These are phyloP conservation scores for Serpula lacrymans DNA, from an alignment of 768 basidiomycete species.

Conservation along the genomic window DNA sequence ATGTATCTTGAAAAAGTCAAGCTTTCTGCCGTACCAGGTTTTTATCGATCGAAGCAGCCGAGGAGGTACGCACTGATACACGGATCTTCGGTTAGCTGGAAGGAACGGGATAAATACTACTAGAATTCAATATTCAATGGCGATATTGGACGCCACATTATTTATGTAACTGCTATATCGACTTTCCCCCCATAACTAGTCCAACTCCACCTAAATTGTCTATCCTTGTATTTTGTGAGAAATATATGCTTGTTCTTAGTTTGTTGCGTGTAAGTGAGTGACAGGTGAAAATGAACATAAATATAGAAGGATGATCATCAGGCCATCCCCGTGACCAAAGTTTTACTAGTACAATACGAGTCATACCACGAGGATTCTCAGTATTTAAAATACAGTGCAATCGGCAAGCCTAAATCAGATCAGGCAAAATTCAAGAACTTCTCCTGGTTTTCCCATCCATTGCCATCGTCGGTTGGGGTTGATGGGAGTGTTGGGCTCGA, in stretches of 20 bases:
- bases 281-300: too few species aligned
- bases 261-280: too few species aligned
- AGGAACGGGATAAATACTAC: slow-evolving; percentile 15
- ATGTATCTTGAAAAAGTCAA: slow-evolving; percentile 5
- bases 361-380: too few species aligned
- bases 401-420: slow-evolving; percentile 10
- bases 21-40: slow-evolving; percentile 7
- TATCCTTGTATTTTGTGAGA: background rate
- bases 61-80: slow-evolving; percentile 5
- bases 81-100: slow-evolving; percentile 7
- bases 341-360: too few species aligned
- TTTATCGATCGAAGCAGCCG: slow-evolving; percentile 2
- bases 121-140: too few species aligned
- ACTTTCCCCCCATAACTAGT: slow-evolving; percentile 2
- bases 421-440: slow-evolving; percentile 50
- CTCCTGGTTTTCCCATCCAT: slow-evolving; percentile 83
- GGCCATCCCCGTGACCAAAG: too few species aligned
- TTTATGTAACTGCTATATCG: slow-evolving; percentile 7
- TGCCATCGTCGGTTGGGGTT: slow-evolving; percentile 65
- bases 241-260: too few species aligned
- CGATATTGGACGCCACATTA: slow-evolving; percentile 3
- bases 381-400: too few species aligned
- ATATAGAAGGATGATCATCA: too few species aligned
- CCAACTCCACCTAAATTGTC: background rate
- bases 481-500: slow-evolving; percentile 74